A percentile compares a stretch with the other conserved stretches of the same genome.
These are phyloP conservation scores for Artemisia tridentata DNA, from an alignment of 129 eudicot species.

Conservation along the genomic window DNA sequence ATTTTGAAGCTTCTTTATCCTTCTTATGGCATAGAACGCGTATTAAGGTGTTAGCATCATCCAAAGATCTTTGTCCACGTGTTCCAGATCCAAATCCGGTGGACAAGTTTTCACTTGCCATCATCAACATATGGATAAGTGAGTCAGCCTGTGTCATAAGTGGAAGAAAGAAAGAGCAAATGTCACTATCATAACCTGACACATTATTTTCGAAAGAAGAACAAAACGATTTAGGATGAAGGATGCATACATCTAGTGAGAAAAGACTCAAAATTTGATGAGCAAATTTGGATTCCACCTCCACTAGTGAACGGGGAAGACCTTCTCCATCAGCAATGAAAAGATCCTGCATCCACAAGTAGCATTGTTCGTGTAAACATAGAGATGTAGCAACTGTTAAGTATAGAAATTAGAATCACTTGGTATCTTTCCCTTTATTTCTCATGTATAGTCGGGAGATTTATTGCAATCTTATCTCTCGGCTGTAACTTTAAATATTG, in stretches of 20 bases:
- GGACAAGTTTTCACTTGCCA: conserved; percentile 78
- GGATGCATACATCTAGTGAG: conserved; percentile 58
- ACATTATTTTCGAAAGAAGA: neutral
- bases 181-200: neutral
- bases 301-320: conserved; percentile 92
- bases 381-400: neutral
- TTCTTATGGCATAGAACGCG: conserved; percentile 90
- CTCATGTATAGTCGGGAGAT: too few relatives aligned
- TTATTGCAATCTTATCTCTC: too few relatives aligned
- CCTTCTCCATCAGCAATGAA: conserved; percentile 99
- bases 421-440: too few relatives aligned
- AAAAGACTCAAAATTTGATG: conserved; percentile 73
- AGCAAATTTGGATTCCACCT: conserved; percentile 75
- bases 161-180: neutral
- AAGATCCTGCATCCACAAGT: conserved; percentile 58
- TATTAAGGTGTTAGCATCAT: conserved; percentile 71
- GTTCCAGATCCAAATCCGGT: conserved; percentile 45
- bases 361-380: conserved; percentile 15
- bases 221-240: neutral
- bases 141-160: conserved; percentile 55
- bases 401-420: neutral
- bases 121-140: conserved; percentile 76
- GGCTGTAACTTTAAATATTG: too few relatives aligned
- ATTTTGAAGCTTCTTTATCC: conserved; percentile 83
- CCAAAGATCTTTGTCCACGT: conserved; percentile 50